Evolutionary conservation across 2,329 filamentous ascomycete genomes (phyloP).

Genomic region (Penicillium verrucosum): DNA sequence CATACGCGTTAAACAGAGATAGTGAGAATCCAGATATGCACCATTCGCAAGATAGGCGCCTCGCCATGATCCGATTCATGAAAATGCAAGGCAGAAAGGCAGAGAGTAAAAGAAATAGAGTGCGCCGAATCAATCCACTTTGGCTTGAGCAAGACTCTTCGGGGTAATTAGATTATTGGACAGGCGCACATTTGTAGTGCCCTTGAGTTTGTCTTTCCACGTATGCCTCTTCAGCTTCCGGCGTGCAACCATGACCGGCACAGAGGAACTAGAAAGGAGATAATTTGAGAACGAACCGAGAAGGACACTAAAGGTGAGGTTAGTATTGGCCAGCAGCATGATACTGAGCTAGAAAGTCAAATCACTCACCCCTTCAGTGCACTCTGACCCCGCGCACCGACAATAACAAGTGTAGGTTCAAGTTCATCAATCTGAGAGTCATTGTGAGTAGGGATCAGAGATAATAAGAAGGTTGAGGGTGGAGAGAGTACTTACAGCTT

Average conservation of each 20-base stretch:
- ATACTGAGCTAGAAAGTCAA: neutral
- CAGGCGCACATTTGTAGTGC: conserved; percentile 66
- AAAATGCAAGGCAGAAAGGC: conserved; percentile 6
- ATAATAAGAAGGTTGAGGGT: neutral
- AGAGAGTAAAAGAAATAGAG: neutral
- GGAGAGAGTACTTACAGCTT: conserved; percentile 60
- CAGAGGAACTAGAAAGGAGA: conserved; percentile 90
- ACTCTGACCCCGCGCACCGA: conserved; percentile 86
- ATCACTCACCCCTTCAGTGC: conserved; percentile 79
- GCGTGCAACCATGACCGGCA: conserved; percentile 95
- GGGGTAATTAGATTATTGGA: conserved; percentile 79
- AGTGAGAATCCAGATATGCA: neutral
- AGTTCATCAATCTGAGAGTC: conserved; percentile 73
- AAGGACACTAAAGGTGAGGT: conserved; percentile 64
- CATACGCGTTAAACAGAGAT: neutral
- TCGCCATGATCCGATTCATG: neutral
- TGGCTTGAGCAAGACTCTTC: conserved; percentile 66
- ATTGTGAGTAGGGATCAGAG: neutral
- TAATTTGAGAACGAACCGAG: conserved; percentile 97
- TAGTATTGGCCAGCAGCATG: neutral
- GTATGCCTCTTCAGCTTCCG: conserved; percentile 85
- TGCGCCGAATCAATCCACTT: conserved; percentile 60
- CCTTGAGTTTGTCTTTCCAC: conserved; percentile 57
- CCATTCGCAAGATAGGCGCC: neutral
- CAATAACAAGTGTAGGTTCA: conserved; percentile 85